A percentile compares a stretch with the other conserved stretches of the same genome.
Evolutionary conservation across 1,139 yeast species (phyloP).

Genomic region (Geotrichum siamense): DNA sequence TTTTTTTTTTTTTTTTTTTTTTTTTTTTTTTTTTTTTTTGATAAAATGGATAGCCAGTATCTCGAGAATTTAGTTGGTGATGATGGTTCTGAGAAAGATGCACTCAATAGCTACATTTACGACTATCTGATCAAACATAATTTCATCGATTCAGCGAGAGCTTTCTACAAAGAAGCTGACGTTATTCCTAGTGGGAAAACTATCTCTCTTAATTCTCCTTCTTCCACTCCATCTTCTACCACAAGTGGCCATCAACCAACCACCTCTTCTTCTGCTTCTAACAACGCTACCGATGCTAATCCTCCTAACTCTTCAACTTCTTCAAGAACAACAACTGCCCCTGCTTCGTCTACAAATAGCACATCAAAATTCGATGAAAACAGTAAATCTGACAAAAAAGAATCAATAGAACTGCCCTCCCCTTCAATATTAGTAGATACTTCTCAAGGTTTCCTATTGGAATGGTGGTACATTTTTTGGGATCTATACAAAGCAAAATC

Average conservation of each 20-base stretch:
- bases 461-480: constrained; percentile 98
- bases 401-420: constrained; percentile 9
- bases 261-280: constrained; percentile 18
- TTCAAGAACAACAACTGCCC: constrained; percentile 2
- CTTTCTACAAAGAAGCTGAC: constrained; percentile 69
- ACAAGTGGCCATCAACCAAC: constrained; percentile 27
- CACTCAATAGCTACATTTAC: constrained; percentile 76
- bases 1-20: constrained; percentile 1
- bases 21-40: neutral
- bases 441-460: constrained; percentile 79
- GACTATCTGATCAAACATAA: constrained; percentile 77
- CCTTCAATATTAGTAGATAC: constrained; percentile 43
- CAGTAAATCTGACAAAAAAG: constrained; percentile 7
- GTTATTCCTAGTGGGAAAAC: constrained; percentile 22
- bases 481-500: constrained; percentile 81
- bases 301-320: constrained; percentile 5
- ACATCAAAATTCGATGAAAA: constrained; percentile 4
- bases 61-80: constrained; percentile 2
- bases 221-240: constrained; percentile 18
- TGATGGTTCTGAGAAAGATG: constrained; percentile 41
- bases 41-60: constrained; percentile 2
- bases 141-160: constrained; percentile 61
- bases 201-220: constrained; percentile 14
- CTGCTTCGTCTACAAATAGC: too few species aligned
- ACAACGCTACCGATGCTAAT: neutral